Evolutionary conservation across 179 eudicot genomes (phyloP).

Genomic region (Patellifolia procumbens): DNA sequence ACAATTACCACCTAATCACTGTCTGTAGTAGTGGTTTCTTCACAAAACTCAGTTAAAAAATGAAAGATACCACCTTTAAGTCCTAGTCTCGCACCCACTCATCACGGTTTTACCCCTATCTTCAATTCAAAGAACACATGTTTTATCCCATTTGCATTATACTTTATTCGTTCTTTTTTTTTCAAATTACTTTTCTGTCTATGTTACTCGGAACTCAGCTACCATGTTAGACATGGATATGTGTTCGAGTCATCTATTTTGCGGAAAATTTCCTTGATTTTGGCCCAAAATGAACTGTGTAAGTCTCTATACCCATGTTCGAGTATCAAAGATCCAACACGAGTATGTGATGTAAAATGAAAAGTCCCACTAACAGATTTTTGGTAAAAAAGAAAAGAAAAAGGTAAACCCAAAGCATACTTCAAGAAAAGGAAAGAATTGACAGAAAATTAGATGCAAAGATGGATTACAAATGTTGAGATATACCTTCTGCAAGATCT

Average conservation of each 20-base stretch:
- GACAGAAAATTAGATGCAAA: not conserved
- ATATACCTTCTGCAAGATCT: constrained; percentile 86
- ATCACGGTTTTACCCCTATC: not conserved
- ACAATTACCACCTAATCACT: constrained; percentile 13
- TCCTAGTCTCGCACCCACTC: not conserved
- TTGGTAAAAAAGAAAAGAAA: no score
- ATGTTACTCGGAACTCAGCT: no score
- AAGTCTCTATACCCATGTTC: no score
- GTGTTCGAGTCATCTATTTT: no score
- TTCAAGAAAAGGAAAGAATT: not conserved
- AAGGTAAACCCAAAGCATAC: not conserved
- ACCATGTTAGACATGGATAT: no score
- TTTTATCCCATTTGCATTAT: not conserved
- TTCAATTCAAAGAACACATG: not conserved
- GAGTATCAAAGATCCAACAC: no score
- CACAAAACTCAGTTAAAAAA: not conserved
- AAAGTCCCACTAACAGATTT: no score
- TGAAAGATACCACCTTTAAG: not conserved
- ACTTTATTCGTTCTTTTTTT: not conserved
- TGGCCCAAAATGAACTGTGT: no score
- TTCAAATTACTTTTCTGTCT: not conserved
- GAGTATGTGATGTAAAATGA: no score
- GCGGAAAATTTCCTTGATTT: no score
- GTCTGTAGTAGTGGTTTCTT: not conserved
- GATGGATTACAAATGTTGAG: not conserved